These are phyloP conservation scores for Setaria viridis DNA, from an alignment of 202 grass and related monocot species.

Conservation along the genomic window DNA sequence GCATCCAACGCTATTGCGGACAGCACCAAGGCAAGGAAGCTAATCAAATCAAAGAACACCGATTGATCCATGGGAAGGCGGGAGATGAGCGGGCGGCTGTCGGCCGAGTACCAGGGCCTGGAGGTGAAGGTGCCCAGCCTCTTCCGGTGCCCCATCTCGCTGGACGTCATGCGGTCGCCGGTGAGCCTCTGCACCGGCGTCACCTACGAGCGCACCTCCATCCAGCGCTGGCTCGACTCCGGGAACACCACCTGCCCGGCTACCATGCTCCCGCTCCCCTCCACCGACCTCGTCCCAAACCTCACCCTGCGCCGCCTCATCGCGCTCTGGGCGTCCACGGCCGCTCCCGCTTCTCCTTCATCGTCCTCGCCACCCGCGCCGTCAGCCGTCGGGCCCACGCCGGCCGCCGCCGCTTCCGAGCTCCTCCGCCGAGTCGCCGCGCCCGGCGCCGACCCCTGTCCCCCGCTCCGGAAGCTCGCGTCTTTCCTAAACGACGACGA, in stretches of 20 bases:
- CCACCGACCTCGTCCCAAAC: constrained; percentile 77
- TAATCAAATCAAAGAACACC: background rate
- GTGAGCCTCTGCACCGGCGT: constrained; percentile 79
- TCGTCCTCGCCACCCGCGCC: background rate
- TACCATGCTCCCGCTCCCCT: constrained; percentile 66
- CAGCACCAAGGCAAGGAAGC: background rate
- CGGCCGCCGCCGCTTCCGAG: constrained; percentile 22
- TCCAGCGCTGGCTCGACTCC: constrained; percentile 78
- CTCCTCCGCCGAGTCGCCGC: constrained; percentile 23
- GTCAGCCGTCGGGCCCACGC: constrained; percentile 24
- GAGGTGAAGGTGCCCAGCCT: constrained; percentile 62
- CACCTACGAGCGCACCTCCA: constrained; percentile 78
- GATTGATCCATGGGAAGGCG: constrained; percentile 43
- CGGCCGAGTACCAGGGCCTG: constrained; percentile 53
- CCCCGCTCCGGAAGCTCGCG: constrained; percentile 52
- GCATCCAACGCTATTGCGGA: constrained; percentile 1
- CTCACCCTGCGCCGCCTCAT: constrained; percentile 80
- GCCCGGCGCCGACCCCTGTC: constrained; percentile 43
- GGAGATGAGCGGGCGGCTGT: constrained; percentile 38
- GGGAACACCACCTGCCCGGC: constrained; percentile 77
- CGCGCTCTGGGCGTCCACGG: constrained; percentile 60
- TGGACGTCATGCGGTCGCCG: constrained; percentile 82
- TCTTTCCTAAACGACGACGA: constrained; percentile 66
- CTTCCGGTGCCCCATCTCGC: constrained; percentile 82
- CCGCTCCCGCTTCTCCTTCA: constrained; percentile 5